These are phyloP conservation scores for Phytopythium oedochilum DNA, from an alignment of 352 stramenopile species.

Conservation along the genomic window DNA sequence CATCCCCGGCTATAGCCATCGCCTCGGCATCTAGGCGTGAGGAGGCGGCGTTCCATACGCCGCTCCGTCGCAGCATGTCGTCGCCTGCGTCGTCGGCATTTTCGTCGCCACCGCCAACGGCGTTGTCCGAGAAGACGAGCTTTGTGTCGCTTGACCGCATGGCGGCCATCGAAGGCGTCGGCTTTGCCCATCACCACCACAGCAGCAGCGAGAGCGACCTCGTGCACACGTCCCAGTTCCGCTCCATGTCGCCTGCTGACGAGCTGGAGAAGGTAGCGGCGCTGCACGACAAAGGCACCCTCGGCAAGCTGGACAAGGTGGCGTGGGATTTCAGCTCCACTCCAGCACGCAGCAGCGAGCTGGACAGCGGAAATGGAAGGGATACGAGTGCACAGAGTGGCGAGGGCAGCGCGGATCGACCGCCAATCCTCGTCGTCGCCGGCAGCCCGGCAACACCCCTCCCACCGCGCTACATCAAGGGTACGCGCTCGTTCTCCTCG, in stretches of 20 bases:
- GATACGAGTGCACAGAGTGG: not conserved
- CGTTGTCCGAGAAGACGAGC: slow-evolving; percentile 6
- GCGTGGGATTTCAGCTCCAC: slow-evolving; percentile 33
- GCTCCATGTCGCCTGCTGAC: slow-evolving; percentile 41
- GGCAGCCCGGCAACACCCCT: slow-evolving; percentile 11
- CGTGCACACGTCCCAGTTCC: not conserved
- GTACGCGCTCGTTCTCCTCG: not conserved
- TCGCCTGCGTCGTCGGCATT: slow-evolving; percentile 9
- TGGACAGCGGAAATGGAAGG: not conserved
- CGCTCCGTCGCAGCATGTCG: slow-evolving; percentile 26
- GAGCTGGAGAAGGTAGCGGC: slow-evolving; percentile 56
- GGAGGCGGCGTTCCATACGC: slow-evolving; percentile 36
- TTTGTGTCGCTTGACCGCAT: slow-evolving; percentile 31
- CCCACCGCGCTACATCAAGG: slow-evolving; percentile 67
- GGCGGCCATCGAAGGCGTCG: not conserved
- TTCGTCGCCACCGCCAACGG: not conserved
- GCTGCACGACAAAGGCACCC: slow-evolving; percentile 42
- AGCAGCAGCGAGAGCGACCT: not conserved
- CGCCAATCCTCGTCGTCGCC: not conserved
- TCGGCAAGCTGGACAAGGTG: slow-evolving; percentile 56
- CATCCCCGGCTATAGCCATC: not conserved
- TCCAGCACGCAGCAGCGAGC: not conserved
- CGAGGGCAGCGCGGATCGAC: not conserved
- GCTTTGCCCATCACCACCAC: not conserved
- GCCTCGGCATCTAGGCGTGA: not conserved